Conservation (phyloP, 169 alveolate species). For the Cryptosporidium ryanae region DNA sequence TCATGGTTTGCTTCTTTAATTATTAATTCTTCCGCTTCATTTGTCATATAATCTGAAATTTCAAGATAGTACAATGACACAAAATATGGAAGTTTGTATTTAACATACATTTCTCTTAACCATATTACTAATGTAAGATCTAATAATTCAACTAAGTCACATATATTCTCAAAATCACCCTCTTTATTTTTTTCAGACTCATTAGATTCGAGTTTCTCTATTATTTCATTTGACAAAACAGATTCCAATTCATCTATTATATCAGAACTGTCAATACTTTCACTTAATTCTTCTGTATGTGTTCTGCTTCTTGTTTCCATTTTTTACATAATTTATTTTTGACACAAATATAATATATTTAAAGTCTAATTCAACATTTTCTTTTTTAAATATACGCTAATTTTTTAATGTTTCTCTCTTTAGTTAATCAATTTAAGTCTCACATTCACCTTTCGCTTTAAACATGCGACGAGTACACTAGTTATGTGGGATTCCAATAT, state of each 20-base stretch:
- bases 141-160: slow-evolving; percentile 22
- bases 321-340: not conserved
- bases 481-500: too few relatives aligned
- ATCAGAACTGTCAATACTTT: slow-evolving; percentile 17
- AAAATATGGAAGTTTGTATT: slow-evolving; percentile 27
- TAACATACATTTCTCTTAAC: slow-evolving; percentile 53
- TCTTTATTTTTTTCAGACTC: not conserved
- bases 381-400: too few relatives aligned
- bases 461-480: too few relatives aligned
- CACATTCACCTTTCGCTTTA: too few relatives aligned
- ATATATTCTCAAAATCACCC: not conserved
- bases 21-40: slow-evolving; percentile 46
- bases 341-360: too few relatives aligned
- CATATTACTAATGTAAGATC: slow-evolving; percentile 65
- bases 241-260: slow-evolving; percentile 15
- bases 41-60: slow-evolving; percentile 18
- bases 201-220: too few relatives aligned
- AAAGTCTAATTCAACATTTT: too few relatives aligned
- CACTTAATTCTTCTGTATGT: not conserved
- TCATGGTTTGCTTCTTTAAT: slow-evolving; percentile 2
- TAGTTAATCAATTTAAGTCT: too few relatives aligned
- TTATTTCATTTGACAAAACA: not conserved
- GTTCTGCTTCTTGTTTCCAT: not conserved
- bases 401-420: too few relatives aligned
- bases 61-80: slow-evolving; percentile 20